Conservation (phyloP, 2,329 filamentous ascomycete species). For the Aspergillus sp. region DNA sequence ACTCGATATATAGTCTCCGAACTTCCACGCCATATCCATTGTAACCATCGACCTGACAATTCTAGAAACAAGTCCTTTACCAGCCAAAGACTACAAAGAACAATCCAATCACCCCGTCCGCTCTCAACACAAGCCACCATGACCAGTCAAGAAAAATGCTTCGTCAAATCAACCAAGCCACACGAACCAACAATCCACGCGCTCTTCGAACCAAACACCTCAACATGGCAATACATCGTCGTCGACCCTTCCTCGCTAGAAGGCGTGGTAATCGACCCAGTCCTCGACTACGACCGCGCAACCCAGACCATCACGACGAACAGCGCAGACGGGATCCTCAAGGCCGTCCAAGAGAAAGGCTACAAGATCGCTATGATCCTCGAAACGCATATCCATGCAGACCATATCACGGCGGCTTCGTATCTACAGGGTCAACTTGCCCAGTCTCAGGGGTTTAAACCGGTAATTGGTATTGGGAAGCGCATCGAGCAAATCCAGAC, state of each 20-base stretch:
- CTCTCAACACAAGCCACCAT: background rate
- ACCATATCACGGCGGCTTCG: conserved; percentile 59
- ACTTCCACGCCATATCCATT: too few species aligned
- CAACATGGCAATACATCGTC: conserved; percentile 53
- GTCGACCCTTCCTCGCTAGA: conserved; percentile 51
- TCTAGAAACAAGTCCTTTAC: too few species aligned
- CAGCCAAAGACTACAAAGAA: too few species aligned
- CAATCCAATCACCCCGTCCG: too few species aligned
- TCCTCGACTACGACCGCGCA: conserved; percentile 57
- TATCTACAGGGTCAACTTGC: conserved; percentile 2
- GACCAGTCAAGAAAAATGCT: background rate
- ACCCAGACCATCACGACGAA: conserved; percentile 49
- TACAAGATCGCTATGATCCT: conserved; percentile 56
- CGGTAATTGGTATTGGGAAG: conserved; percentile 57
- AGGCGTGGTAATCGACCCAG: conserved; percentile 62
- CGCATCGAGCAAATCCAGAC: conserved; percentile 55
- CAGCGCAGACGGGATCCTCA: conserved; percentile 55
- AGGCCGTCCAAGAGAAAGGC: conserved; percentile 42
- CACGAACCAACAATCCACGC: conserved; percentile 1
- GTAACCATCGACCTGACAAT: too few species aligned
- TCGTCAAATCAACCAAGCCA: background rate
- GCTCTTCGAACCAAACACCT: conserved; percentile 5
- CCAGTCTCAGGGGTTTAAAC: background rate
- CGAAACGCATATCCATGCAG: conserved; percentile 56
- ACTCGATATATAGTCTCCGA: too few species aligned